These are phyloP conservation scores for Asterochloris sp. DNA, from an alignment of 139 green algal species.

Conservation along the genomic window DNA sequence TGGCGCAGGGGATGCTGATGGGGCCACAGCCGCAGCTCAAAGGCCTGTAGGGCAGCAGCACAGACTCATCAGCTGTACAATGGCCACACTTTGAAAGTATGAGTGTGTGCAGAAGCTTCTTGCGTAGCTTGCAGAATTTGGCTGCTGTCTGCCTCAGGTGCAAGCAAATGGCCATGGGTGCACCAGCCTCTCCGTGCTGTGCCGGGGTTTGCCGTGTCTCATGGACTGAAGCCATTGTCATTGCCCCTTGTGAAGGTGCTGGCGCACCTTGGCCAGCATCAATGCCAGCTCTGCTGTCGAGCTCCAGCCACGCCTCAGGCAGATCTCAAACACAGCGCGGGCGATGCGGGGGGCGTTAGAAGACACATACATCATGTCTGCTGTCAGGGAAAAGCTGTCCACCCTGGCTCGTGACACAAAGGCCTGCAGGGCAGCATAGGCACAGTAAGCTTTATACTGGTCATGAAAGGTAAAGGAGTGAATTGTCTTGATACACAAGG, in stretches of 20 bases:
- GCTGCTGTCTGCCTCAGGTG: background rate
- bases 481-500: too few relatives aligned
- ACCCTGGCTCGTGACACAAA: conserved; percentile 79
- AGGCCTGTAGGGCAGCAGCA: conserved; percentile 23
- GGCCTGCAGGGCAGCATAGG: conserved; percentile 45
- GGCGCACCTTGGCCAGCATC: conserved; percentile 54
- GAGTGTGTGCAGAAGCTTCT: background rate
- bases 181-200: background rate
- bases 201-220: too few relatives aligned
- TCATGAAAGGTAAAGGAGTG: too few relatives aligned
- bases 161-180: background rate
- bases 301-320: conserved; percentile 68
- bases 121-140: background rate
- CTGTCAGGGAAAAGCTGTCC: conserved; percentile 87
- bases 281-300: conserved; percentile 56
- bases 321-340: conserved; percentile 94
- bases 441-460: too few relatives aligned
- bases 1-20: conserved; percentile 89
- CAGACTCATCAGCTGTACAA: background rate
- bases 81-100: background rate
- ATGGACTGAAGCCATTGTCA: too few relatives aligned
- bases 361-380: conserved; percentile 92
- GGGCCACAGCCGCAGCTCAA: conserved; percentile 88
- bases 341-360: conserved; percentile 86
- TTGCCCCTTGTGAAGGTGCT: background rate